phyloP scores from a whole-genome alignment of 73 alveolate species.

The Vitrella brassicaformis region DNA sequence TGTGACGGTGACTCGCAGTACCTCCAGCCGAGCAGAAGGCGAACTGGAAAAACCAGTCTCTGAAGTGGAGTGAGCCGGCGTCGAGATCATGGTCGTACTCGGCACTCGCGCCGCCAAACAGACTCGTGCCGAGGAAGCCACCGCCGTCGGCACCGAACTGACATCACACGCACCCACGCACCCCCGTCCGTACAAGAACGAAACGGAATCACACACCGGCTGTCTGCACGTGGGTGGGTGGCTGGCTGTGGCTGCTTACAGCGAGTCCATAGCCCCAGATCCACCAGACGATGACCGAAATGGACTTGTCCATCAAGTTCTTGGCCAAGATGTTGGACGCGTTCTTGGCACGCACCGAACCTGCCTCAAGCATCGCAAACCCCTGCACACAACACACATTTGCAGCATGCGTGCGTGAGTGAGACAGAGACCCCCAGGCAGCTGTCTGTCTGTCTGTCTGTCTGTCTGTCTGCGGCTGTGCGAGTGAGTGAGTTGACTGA shows the following conservation, averaged over 20 bases:
- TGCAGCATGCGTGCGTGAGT: too few relatives aligned
- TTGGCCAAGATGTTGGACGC: constrained; percentile 45
- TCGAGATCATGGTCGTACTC: constrained; percentile 2
- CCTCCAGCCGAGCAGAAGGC: constrained; percentile 44
- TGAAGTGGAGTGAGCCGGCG: constrained; percentile 4
- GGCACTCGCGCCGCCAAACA: constrained; percentile 10
- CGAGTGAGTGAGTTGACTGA: too few relatives aligned
- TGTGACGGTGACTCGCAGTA: too few relatives aligned
- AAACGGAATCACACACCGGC: neutral
- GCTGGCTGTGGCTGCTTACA: neutral
- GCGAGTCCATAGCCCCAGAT: constrained; percentile 8
- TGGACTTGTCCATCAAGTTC: constrained; percentile 39
- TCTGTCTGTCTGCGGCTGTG: too few relatives aligned
- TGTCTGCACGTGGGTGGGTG: neutral
- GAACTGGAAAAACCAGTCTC: constrained; percentile 42
- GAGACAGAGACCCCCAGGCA: too few relatives aligned
- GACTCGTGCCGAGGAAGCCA: constrained; percentile 9
- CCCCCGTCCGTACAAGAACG: neutral
- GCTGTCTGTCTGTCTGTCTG: too few relatives aligned
- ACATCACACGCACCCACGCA: neutral
- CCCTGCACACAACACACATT: too few relatives aligned
- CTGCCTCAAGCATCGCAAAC: constrained; percentile 52
- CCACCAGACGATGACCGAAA: too few relatives aligned
- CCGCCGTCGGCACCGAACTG: neutral
- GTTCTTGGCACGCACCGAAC: constrained; percentile 49